phyloP scores from a whole-genome alignment of 179 eudicot genomes.

The Vitellaria paradoxa region DNA sequence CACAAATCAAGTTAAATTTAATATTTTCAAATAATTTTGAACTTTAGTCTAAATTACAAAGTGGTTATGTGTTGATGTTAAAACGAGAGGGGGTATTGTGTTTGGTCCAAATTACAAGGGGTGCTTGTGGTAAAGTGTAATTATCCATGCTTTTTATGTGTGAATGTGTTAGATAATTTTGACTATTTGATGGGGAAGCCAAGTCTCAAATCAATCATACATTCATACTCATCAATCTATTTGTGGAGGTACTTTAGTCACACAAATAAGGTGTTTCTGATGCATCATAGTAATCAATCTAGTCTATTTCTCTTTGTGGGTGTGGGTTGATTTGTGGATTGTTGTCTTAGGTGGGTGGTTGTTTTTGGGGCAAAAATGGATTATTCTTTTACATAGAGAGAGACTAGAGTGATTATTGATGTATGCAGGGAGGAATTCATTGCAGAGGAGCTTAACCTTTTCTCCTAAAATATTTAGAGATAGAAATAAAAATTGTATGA shows the following conservation, averaged over 20 bases:
- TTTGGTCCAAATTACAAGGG: no score
- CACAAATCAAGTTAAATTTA: no score
- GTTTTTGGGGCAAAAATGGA: background rate
- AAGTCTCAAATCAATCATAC: background rate
- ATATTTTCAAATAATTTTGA: no score
- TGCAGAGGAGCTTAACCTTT: background rate
- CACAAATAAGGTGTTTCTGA: background rate
- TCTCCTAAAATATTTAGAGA: background rate
- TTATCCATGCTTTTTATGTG: no score
- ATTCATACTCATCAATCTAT: background rate
- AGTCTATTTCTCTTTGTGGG: background rate
- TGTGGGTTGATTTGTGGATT: background rate
- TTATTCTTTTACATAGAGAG: background rate
- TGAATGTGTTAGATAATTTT: background rate
- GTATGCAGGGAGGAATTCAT: background rate
- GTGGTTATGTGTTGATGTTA: no score
- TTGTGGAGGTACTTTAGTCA: background rate
- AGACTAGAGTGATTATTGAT: background rate
- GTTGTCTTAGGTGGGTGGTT: background rate
- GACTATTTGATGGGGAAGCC: background rate
- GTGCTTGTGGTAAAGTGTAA: no score
- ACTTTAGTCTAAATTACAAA: no score
- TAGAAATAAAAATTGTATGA: background rate
- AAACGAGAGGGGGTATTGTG: no score
- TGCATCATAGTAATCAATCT: background rate